Evolutionary conservation across 2,329 filamentous ascomycete species (phyloP).

Genomic region (Diplodia corticola): DNA sequence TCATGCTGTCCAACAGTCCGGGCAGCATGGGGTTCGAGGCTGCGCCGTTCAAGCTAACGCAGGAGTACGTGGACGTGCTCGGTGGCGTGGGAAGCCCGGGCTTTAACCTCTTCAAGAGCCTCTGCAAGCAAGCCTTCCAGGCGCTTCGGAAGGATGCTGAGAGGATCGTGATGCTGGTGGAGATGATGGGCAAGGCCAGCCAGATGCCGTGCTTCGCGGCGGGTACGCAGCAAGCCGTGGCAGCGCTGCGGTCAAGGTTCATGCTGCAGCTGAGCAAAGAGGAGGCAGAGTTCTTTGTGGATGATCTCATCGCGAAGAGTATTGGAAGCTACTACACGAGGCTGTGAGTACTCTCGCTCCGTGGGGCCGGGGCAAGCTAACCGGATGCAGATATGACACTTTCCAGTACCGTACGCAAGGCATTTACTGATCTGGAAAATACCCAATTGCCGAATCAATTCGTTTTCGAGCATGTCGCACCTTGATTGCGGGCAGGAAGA

Average conservation of each 20-base stretch:
- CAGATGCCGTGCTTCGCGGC: constrained; percentile 83
- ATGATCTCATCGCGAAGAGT: constrained; percentile 78
- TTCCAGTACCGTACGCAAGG: constrained; percentile 88
- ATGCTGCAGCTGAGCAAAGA: constrained; percentile 80
- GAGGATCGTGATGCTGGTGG: constrained; percentile 76
- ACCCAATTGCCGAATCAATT: constrained; percentile 11
- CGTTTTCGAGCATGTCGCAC: constrained; percentile 1
- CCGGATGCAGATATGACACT: constrained; percentile 66
- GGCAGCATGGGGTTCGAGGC: constrained; percentile 84
- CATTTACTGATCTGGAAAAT: constrained; percentile 63
- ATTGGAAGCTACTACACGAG: constrained; percentile 85
- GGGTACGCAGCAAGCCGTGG: constrained; percentile 70
- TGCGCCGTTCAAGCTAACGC: constrained; percentile 81
- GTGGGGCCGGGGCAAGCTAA: not conserved
- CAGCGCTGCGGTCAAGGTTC: constrained; percentile 70
- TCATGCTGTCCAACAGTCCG: constrained; percentile 85
- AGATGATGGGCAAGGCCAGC: constrained; percentile 79
- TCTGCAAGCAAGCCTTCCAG: constrained; percentile 84
- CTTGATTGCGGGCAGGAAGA: constrained; percentile 7
- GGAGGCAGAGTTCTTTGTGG: constrained; percentile 78
- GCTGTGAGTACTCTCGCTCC: constrained; percentile 57
- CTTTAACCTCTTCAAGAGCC: constrained; percentile 72
- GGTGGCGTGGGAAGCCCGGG: constrained; percentile 70
- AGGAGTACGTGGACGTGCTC: constrained; percentile 82
- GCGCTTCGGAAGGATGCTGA: constrained; percentile 77